Conservation (phyloP, 306 rosid species). For the peach (Prunus persica) region Prunus_persica_NCBIv2 NC_034012.1:854501-855000, state of each 20-base stretch:
- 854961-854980: slow-evolving; percentile 42
- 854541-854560: slow-evolving; percentile 80
- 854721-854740: slow-evolving; percentile 78
- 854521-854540: slow-evolving; percentile 80
- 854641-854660: slow-evolving; percentile 54
- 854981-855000: slow-evolving; percentile 27
- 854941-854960: slow-evolving; percentile 61
- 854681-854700: slow-evolving; percentile 70
- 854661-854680: slow-evolving; percentile 82
- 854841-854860: slow-evolving; percentile 45
- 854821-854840: slow-evolving; percentile 56
- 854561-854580: slow-evolving; percentile 55
- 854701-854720: slow-evolving; percentile 61
- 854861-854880: slow-evolving; percentile 60
- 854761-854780: not conserved
- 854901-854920: slow-evolving; percentile 63
- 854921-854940: slow-evolving; percentile 63
- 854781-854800: slow-evolving; percentile 16
- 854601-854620: slow-evolving; percentile 30
- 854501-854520: slow-evolving; percentile 54
- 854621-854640: slow-evolving; percentile 39
- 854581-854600: slow-evolving; percentile 34
- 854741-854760: slow-evolving; percentile 36
- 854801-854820: slow-evolving; percentile 63
- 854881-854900: slow-evolving; percentile 56